Evolutionary conservation across 768 basidiomycete species (phyloP), one percentile per base, ranked within the genome.

Genomic region (Russula sp.): DNA sequence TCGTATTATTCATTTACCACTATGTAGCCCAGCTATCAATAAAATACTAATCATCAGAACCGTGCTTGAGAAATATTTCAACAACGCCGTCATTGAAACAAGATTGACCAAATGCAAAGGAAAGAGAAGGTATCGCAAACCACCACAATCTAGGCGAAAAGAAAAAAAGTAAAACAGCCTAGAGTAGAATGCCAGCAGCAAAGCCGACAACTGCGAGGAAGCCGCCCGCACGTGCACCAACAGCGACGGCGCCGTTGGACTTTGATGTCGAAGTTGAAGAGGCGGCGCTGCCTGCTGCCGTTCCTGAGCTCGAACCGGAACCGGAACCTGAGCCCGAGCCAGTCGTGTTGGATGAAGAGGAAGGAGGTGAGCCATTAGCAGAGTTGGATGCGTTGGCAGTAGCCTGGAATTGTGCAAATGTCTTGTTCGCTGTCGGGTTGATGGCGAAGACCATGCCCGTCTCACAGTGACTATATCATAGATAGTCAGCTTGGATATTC

Each of bases 401-500:
- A 1, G 63, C 56, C 65, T 72, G 68, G 72, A 72, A 72, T 5
- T 32, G 51, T 7, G 46, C 67, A 22, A 73, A 73, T 28, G 72
- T 50, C 66, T 73, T 72, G 48, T 70, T 59, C 2, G 70, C 67
- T 1, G 69, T 73, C 0, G 73, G 64, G 67, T 73, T 74, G 50
- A 75, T 55, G 58, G 71, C 71, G 46, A 74, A 75, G n/a, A 74
- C 75, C 72, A 73, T 73, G 11, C 69, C 68, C 18, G 62, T 22
- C 50, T 67, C 10, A 60, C 75, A 76, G 65, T 73, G 73, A 30
- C 69, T 72, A 65, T 2, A 42, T n/a, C 16, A 30, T 1, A 34
- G 38, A 26, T 32, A 7, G 34, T 48, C 0, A 68, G 30, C 18
- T 42, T 48, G 10, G 2, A 42, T n/a, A 7, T 7, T 2, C 2